Evolutionary conservation across 225 moss, liverwort and hornwort genomes (phyloP).

Genomic region (Straminergon stramineum): DNA sequence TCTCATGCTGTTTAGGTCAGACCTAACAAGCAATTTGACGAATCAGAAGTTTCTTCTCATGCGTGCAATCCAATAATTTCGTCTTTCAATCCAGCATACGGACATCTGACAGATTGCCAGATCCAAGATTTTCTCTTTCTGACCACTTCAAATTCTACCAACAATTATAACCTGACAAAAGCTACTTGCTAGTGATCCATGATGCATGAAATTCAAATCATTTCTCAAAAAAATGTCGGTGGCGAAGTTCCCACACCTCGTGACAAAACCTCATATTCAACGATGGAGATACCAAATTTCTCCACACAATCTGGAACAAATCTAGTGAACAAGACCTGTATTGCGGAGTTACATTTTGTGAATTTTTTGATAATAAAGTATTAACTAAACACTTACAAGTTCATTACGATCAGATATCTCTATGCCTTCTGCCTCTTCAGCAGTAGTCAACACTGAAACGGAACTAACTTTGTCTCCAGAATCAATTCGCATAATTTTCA

Average conservation of each 20-base stretch:
- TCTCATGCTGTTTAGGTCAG: background rate
- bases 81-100: background rate
- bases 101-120: background rate
- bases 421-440: constrained; percentile 34
- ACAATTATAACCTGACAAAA: background rate
- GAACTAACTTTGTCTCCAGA: constrained; percentile 77
- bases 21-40: background rate
- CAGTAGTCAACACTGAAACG: constrained; percentile 60
- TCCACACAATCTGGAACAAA: background rate
- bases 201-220: background rate
- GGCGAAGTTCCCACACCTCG: background rate
- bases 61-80: background rate
- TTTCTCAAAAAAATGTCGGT: background rate
- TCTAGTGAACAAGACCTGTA: background rate
- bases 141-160: background rate
- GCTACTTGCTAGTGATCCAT: background rate
- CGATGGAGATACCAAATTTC: background rate
- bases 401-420: constrained; percentile 14
- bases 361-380: background rate
- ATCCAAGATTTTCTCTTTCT: background rate
- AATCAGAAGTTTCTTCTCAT: background rate
- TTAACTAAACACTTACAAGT: constrained; percentile 14
- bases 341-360: background rate
- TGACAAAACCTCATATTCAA: background rate
- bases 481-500: constrained; percentile 86